Evolutionary conservation across 179 eudicot genomes (phyloP).

Genomic region (Silene coronaria): DNA sequence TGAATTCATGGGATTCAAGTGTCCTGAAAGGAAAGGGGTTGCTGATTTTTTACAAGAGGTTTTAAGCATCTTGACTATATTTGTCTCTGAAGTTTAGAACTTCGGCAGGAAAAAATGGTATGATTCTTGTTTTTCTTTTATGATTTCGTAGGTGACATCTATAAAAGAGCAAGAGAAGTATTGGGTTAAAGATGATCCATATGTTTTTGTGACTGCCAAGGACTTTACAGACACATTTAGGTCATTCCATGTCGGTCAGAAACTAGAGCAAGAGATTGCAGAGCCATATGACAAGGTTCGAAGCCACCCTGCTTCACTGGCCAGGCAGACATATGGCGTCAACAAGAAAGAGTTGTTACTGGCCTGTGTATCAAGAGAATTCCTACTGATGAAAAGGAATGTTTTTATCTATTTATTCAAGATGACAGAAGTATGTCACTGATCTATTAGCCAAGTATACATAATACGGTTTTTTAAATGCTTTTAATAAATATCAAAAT

Average conservation of each 20-base stretch:
- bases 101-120: background rate
- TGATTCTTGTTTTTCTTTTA: background rate
- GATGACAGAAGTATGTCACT: constrained; percentile 29
- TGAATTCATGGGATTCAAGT: constrained; percentile 56
- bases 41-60: constrained; percentile 71
- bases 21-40: constrained; percentile 68
- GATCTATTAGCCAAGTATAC: background rate
- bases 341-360: constrained; percentile 42
- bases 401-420: constrained; percentile 42
- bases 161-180: constrained; percentile 57
- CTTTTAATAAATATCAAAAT: no score
- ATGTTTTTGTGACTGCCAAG: constrained; percentile 29
- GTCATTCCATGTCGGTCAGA: constrained; percentile 46
- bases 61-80: background rate
- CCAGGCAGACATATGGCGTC: constrained; percentile 44
- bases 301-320: constrained; percentile 51
- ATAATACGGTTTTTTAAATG: no score
- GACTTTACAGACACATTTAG: constrained; percentile 48
- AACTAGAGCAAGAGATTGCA: constrained; percentile 38
- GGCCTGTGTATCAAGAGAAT: constrained; percentile 45
- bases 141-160: constrained; percentile 43
- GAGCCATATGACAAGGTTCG: constrained; percentile 39
- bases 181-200: constrained; percentile 40
- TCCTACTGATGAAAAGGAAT: constrained; percentile 54
- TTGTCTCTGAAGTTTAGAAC: background rate